A percentile compares a stretch with the other conserved stretches of the same genome.
phyloP scores from a whole-genome alignment of 2,329 filamentous ascomycete genomes.

The Cryphonectria radicalis region DNA sequence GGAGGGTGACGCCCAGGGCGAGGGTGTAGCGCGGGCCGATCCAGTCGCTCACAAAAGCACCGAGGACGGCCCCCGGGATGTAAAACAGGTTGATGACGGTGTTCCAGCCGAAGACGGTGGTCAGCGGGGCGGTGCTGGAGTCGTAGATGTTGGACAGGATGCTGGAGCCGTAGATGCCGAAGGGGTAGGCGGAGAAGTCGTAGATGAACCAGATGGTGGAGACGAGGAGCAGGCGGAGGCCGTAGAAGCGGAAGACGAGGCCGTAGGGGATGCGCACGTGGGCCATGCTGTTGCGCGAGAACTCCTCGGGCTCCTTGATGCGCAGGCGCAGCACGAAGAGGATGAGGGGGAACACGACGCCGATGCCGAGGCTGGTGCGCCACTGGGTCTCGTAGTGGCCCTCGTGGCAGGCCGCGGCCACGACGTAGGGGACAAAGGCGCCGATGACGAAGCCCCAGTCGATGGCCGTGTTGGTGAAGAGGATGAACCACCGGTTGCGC shows the following conservation, averaged over 20 bases:
- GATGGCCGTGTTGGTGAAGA: slow-evolving; percentile 89
- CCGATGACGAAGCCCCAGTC: slow-evolving; percentile 79
- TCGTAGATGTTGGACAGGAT: slow-evolving; percentile 72
- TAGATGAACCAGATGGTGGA: slow-evolving; percentile 74
- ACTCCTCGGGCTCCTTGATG: slow-evolving; percentile 79
- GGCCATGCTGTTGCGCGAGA: slow-evolving; percentile 71
- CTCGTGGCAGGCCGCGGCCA: slow-evolving; percentile 60
- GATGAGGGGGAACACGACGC: slow-evolving; percentile 74
- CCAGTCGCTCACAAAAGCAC: slow-evolving; percentile 77
- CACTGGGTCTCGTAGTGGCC: slow-evolving; percentile 69
- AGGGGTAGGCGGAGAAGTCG: slow-evolving; percentile 78
- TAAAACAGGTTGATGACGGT: slow-evolving; percentile 89
- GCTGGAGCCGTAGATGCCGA: slow-evolving; percentile 80
- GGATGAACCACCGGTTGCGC: slow-evolving; percentile 88
- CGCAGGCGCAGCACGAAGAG: slow-evolving; percentile 73
- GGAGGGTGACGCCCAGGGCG: slow-evolving; percentile 69
- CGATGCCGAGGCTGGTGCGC: slow-evolving; percentile 80
- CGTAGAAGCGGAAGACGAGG: slow-evolving; percentile 69
- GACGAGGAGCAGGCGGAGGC: slow-evolving; percentile 71
- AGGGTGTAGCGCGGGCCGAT: slow-evolving; percentile 79
- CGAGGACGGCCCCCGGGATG: slow-evolving; percentile 78
- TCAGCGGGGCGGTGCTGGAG: slow-evolving; percentile 60
- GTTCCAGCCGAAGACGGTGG: slow-evolving; percentile 82
- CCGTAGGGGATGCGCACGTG: slow-evolving; percentile 59
- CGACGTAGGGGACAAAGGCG: slow-evolving; percentile 47